Conservation (phyloP, 768 basidiomycete species). For the Suillus subaureus region DNA sequence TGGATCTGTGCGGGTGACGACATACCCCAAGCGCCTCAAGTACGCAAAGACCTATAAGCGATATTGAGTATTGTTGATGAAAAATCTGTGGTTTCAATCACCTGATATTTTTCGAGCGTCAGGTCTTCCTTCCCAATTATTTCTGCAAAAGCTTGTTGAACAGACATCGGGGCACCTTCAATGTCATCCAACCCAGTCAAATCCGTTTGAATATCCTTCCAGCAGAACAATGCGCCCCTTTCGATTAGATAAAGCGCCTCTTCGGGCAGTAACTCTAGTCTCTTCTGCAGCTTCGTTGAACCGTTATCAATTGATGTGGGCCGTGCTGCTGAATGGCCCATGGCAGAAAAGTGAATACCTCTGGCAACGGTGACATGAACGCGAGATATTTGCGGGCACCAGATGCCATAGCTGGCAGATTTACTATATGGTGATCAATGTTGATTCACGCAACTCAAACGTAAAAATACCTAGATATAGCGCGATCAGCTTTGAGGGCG, state of each 20-base stretch:
- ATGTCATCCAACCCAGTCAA: slow-evolving; percentile 38
- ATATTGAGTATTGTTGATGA: background rate
- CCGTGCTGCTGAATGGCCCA: slow-evolving; percentile 80
- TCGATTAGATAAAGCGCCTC: slow-evolving; percentile 95
- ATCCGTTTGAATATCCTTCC: slow-evolving; percentile 49
- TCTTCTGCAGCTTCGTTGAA: slow-evolving; percentile 54
- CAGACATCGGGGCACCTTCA: slow-evolving; percentile 79
- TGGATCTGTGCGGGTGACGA: slow-evolving; percentile 73
- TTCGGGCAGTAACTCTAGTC: slow-evolving; percentile 89
- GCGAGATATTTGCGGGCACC: slow-evolving; percentile 67
- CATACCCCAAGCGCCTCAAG: slow-evolving; percentile 89
- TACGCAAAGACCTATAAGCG: slow-evolving; percentile 81
- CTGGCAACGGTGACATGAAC: slow-evolving; percentile 71
- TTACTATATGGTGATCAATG: slow-evolving; percentile 50
- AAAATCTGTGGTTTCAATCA: slow-evolving; percentile 33
- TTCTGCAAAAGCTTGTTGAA: slow-evolving; percentile 86
- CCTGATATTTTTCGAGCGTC: slow-evolving; percentile 88
- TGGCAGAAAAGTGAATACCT: slow-evolving; percentile 79
- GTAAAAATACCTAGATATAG: slow-evolving; percentile 65
- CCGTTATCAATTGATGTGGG: slow-evolving; percentile 34
- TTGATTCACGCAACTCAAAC: background rate
- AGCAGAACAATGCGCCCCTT: slow-evolving; percentile 85
- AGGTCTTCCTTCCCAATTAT: slow-evolving; percentile 82
- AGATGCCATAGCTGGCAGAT: slow-evolving; percentile 76
- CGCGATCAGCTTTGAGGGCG: slow-evolving; percentile 71